Base-by-base conservation (phyloP, 2,329 filamentous ascomycete species). In the Ascochyta rabiei region DNA sequence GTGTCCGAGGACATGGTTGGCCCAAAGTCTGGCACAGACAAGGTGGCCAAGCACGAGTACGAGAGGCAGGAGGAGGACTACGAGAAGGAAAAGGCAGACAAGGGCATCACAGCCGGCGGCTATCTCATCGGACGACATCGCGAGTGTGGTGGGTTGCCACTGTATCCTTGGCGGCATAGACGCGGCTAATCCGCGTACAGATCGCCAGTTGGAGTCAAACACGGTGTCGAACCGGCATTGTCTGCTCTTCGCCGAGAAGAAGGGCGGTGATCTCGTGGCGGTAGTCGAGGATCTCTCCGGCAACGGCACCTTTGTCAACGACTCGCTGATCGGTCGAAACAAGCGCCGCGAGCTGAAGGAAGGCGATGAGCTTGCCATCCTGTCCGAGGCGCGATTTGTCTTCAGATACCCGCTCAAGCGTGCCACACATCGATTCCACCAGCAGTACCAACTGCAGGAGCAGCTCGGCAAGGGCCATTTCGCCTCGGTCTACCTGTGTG, bases 241-340 rank as follows among this genome's bases (percentile, higher is more conserved):
- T 60, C 77, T 90, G 8, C 63, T 91, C 1, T 90, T 89, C 67
- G 81, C 79, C 44, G 83, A 88, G 70, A 86, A 83, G 61, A 83
- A 80, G 59, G 77, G 79, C 45, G 84, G 85, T 30, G 80, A 82
- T 58, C 71, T 80, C 0, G 76, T 86, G 37, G 93, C 91, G 8
- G 84, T 98, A 12, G 76, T 99, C 5, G 93, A 99, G 73, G 95
- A 99, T 74, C 79, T 98, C 18, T 99, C 95, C 6, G 95, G 88
- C 71, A 99, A 99, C 72, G 95, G 95, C 45, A 99, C 96, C 0
- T 99, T 93, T 71, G 89, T 99, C 66, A 98, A 98, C 69, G 92
- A 97, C 66, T 89, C 88, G 15, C 83, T 96, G 26, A 86, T 99
- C 21, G 95, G 95, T 21, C 88, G 93, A 46, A 99, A 99, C 75